Conservation (phyloP, 129 eudicot species). For the Pseudognaphalium luteoalbum region DNA sequence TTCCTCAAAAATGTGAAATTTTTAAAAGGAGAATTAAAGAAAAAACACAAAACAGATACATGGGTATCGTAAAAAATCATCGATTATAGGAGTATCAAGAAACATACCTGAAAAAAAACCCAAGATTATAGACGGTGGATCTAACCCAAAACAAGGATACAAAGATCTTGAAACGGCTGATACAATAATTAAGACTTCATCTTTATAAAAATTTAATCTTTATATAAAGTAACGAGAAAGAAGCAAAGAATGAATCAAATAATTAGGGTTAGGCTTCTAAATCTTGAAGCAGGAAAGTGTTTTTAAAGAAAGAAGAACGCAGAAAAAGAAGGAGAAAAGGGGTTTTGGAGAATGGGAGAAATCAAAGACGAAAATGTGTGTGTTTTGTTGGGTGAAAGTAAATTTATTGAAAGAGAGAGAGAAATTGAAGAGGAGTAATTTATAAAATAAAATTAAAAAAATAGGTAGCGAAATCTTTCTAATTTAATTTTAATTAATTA, state of each 20-base stretch:
- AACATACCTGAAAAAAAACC: slow-evolving; percentile 16
- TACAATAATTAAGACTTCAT: slow-evolving; percentile 17
- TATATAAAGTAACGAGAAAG: neutral
- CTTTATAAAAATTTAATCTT: slow-evolving; percentile 3
- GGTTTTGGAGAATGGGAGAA: slow-evolving; percentile 31
- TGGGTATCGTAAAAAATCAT: slow-evolving; percentile 27
- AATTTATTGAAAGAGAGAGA: neutral
- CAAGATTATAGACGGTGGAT: slow-evolving; percentile 9
- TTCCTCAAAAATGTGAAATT: neutral
- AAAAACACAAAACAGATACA: slow-evolving; percentile 28
- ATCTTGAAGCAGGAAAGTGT: slow-evolving; percentile 22
- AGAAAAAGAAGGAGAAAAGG: slow-evolving; percentile 20
- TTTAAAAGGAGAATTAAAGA: neutral
- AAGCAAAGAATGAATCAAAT: slow-evolving; percentile 21
- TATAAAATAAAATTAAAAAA: neutral
- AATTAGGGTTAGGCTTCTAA: neutral
- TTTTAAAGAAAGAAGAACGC: neutral
- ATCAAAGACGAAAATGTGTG: slow-evolving; percentile 35
- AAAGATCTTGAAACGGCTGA: slow-evolving; percentile 33
- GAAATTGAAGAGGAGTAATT: neutral
- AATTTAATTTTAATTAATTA: neutral
- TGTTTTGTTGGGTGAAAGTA: slow-evolving; percentile 34
- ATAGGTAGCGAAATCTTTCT: neutral
- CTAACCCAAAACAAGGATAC: slow-evolving; percentile 13
- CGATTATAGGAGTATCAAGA: neutral